phyloP scores from a whole-genome alignment of 2,329 filamentous ascomycete genomes.

The Diplocarpon mali region DNA sequence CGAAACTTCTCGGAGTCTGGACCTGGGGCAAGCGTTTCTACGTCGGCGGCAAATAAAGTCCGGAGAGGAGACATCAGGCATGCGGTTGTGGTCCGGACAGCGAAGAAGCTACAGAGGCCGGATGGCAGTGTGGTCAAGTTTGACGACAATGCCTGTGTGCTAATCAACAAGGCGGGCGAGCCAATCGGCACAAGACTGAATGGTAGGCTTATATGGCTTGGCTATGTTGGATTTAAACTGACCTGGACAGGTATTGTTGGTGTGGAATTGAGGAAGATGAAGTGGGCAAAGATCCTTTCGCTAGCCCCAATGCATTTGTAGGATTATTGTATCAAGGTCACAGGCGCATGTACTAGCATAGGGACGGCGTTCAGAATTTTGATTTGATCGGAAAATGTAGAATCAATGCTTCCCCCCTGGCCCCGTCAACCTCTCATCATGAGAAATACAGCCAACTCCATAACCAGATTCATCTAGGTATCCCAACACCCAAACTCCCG shows the following conservation, averaged over 20 bases:
- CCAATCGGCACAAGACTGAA: conserved; percentile 89
- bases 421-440: neutral
- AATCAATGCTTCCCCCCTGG: conserved; percentile 6
- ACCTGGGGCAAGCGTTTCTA: conserved; percentile 59
- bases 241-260: conserved; percentile 63
- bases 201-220: conserved; percentile 35
- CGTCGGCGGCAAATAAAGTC: conserved; percentile 78
- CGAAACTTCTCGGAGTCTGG: conserved; percentile 63
- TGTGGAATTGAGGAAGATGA: conserved; percentile 75
- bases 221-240: no score
- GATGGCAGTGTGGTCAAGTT: conserved; percentile 89
- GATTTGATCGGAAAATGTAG: conserved; percentile 12
- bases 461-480: conserved; percentile 6
- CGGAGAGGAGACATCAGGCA: conserved; percentile 93
- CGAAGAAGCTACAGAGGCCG: conserved; percentile 72
- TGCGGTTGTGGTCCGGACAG: conserved; percentile 86
- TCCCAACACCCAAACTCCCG: conserved; percentile 9
- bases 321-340: conserved; percentile 14
- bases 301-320: conserved; percentile 78
- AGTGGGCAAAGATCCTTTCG: conserved; percentile 97
- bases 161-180: conserved; percentile 94
- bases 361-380: conserved; percentile 16
- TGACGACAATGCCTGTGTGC: conserved; percentile 94
- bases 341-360: conserved; percentile 9
- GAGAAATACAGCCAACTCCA: conserved; percentile 6